phyloP scores from a whole-genome alignment of 2,329 filamentous ascomycete genomes.

The Aspergillus thermomutatus region DNA sequence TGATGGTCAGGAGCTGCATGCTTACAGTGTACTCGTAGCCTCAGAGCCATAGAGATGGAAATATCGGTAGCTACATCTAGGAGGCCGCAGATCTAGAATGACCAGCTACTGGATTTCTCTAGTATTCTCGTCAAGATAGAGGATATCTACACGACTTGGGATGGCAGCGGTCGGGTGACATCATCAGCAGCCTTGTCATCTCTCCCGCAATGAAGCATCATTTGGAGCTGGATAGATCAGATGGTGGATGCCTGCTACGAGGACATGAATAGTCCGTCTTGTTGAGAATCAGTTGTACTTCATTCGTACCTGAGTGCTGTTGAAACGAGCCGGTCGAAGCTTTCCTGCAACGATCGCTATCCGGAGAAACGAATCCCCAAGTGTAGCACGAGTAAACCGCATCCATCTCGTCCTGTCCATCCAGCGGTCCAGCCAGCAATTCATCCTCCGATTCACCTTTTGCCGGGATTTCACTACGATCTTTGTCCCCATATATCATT shows the following conservation, averaged over 20 bases:
- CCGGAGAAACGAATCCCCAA: background rate
- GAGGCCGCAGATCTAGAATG: background rate
- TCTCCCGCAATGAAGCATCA: background rate
- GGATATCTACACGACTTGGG: background rate
- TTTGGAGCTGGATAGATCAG: background rate
- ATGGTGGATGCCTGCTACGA: background rate
- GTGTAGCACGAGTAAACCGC: background rate
- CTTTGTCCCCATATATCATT: background rate
- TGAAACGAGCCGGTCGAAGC: background rate
- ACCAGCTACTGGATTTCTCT: background rate
- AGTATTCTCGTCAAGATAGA: too few species aligned
- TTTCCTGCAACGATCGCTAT: background rate
- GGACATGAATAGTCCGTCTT: background rate
- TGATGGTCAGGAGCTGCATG: too few species aligned
- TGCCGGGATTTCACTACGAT: too few species aligned
- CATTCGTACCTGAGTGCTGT: background rate
- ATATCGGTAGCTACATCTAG: background rate
- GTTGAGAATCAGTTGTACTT: background rate
- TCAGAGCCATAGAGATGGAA: too few species aligned
- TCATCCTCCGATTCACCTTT: background rate
- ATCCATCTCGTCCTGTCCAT: background rate
- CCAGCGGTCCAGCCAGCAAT: background rate
- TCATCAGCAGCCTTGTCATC: constrained; percentile 17
- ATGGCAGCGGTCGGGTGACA: constrained; percentile 19
- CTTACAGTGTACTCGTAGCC: too few species aligned